phyloP scores from a whole-genome alignment of 345 rosid genomes.

The Passiflora organensis region DNA sequence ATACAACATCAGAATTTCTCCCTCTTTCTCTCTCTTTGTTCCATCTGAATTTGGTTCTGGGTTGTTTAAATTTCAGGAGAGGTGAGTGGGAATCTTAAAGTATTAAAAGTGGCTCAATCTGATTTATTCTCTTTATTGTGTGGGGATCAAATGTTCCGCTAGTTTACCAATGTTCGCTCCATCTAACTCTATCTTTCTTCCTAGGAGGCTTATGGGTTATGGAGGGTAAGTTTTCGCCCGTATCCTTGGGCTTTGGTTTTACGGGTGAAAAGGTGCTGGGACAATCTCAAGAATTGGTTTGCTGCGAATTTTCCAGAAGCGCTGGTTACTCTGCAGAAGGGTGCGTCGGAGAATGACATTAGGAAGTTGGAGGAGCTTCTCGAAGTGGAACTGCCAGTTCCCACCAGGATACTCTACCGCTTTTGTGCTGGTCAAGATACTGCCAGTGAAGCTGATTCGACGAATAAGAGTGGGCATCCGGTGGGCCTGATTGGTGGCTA shows the following conservation, averaged over 20 bases:
- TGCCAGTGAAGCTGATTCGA: not conserved
- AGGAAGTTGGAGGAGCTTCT: conserved; percentile 41
- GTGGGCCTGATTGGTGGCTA: conserved; percentile 87
- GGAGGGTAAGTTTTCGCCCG: conserved; percentile 70
- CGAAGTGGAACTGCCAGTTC: conserved; percentile 62
- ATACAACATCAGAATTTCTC: not conserved
- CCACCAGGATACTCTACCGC: conserved; percentile 76
- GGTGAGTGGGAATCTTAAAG: not conserved
- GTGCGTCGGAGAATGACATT: conserved; percentile 70
- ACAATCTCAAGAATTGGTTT: conserved; percentile 57
- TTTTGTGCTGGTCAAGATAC: conserved; percentile 73
- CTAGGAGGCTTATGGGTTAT: conserved; percentile 55
- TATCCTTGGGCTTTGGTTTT: conserved; percentile 80
- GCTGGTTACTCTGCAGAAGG: conserved; percentile 54
- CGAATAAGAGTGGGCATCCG: conserved; percentile 1
- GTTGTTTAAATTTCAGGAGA: not conserved
- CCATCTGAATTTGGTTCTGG: not conserved
- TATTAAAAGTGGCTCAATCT: not conserved
- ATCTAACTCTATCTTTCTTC: not conserved
- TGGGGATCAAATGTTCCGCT: too few relatives aligned
- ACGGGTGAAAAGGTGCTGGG: conserved; percentile 76
- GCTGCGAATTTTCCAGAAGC: conserved; percentile 64
- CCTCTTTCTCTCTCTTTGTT: not conserved
- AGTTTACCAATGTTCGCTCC: not conserved
- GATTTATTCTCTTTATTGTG: too few relatives aligned